phyloP scores from a whole-genome alignment of 1,139 yeast genomes.

The Maudiozyma humilis region DNA sequence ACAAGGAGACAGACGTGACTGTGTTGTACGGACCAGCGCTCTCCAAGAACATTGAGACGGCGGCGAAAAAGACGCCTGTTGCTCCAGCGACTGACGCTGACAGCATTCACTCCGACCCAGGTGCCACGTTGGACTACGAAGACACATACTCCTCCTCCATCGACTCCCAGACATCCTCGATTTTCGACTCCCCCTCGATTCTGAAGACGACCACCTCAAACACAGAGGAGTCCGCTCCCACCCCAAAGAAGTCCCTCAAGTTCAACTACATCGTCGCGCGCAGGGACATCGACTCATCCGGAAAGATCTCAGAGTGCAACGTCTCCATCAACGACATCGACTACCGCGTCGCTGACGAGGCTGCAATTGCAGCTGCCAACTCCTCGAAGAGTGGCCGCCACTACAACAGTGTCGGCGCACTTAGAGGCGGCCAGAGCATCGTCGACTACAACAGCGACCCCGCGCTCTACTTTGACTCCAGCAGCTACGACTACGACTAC shows the following conservation, averaged over 20 bases:
- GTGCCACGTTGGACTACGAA: neutral
- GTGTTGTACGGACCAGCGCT: conserved; percentile 30
- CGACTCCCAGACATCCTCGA: conserved; percentile 21
- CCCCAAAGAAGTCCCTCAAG: conserved; percentile 8
- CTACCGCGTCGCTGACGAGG: neutral
- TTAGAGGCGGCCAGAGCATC: neutral
- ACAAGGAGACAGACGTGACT: conserved; percentile 28
- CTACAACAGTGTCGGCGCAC: neutral
- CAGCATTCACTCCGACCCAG: neutral
- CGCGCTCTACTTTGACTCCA: conserved; percentile 18
- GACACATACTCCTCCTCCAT: conserved; percentile 10
- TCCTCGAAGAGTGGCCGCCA: neutral
- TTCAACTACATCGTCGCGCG: conserved; percentile 19
- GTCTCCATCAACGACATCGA: conserved; percentile 20
- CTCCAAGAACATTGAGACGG: conserved; percentile 5
- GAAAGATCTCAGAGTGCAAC: conserved; percentile 16
- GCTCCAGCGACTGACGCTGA: neutral
- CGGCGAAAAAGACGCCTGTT: neutral
- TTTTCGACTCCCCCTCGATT: conserved; percentile 14
- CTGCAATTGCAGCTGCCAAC: too few relatives aligned
- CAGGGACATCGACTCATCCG: conserved; percentile 21
- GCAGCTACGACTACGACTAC: conserved; percentile 13
- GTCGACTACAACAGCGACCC: conserved; percentile 17
- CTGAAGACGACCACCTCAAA: neutral
- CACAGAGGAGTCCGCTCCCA: neutral